Base-by-base conservation (phyloP, 768 basidiomycete species). In the Glaciozyma antarctica region DNA sequence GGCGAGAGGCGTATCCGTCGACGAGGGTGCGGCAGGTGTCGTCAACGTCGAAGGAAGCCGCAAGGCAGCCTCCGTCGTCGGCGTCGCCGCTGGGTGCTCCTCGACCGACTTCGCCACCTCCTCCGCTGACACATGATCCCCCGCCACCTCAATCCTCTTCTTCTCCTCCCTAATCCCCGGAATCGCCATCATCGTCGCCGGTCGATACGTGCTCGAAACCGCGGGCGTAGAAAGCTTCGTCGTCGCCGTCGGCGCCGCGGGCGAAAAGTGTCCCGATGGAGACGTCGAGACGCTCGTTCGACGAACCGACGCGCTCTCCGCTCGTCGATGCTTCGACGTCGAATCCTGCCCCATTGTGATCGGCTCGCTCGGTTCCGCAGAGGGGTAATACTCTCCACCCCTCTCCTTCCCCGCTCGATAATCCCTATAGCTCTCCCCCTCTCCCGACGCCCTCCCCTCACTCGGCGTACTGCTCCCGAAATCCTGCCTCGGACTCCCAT, bases 251-350 rank as follows among this genome's bases (percentile, higher is more conserved):
- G 26, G 88, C 5, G 82, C 83, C 4, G 79, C 77, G 44, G 82
- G 78, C 9, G 86, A 87, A 21, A 83, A 86, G 74, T 81, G 82
- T 65, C 86, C 86, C 16, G 77, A 76, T 0, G 88, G 83, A 75
- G 81, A 85, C 76, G 87, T 88, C 79, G 85, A 84, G 73, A 79
- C 85, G 34, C 63, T 79, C 73, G 86, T 84, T 34, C 55, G 55
- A 4, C 32, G 53, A 10, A n/a, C 38, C 57, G 57, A 44, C 53
- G 30, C 15, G 26, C 30, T 26, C 30, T 51, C 28, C 30, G 28
- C 17, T 58, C 15, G 41, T 38, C 24, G 41, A 24, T 16, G 41
- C 13, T 28, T 24, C 41, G 57, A 12, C 26, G 38, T 15, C 12
- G 19, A 12, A 3, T 43, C 43, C 15, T 24, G 5, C 6, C 22